Percentiles rank a stretch among this genome's conserved stretches.
phyloP scores from a whole-genome alignment of 495 filamentous ascomycete genomes.

The Penicillium coffeae region DNA sequence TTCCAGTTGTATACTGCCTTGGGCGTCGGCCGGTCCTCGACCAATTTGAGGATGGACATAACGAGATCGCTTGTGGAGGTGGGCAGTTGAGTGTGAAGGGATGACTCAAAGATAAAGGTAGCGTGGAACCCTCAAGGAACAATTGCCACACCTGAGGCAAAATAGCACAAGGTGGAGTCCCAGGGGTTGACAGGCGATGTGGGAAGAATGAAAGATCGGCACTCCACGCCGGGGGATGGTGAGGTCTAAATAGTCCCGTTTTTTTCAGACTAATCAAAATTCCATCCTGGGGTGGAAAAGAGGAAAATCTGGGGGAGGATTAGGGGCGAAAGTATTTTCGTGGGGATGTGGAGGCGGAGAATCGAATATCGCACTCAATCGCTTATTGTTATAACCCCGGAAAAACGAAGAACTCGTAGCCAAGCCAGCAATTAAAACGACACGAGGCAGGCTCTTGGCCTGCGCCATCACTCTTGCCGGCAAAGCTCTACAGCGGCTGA shows the following conservation, averaged over 20 bases:
- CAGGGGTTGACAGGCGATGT: background rate
- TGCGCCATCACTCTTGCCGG: too few species aligned
- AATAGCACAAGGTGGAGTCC: background rate
- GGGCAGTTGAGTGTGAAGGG: slow-evolving; percentile 15
- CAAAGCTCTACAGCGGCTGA: too few species aligned
- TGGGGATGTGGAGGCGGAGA: slow-evolving; percentile 28
- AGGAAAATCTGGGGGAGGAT: slow-evolving; percentile 19
- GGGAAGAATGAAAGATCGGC: slow-evolving; percentile 4
- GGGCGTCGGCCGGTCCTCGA: slow-evolving; percentile 67
- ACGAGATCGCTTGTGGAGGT: too few species aligned
- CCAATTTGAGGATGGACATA: slow-evolving; percentile 59
- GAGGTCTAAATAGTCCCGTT: slow-evolving; percentile 21
- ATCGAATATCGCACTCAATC: slow-evolving; percentile 18
- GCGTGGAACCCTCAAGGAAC: background rate
- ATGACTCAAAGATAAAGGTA: background rate
- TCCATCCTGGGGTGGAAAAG: slow-evolving; percentile 6
- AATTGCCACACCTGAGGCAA: background rate
- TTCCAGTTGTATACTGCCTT: slow-evolving; percentile 74
- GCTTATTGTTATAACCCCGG: slow-evolving; percentile 2
- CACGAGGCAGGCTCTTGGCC: too few species aligned
- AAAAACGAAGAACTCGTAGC: slow-evolving; percentile 14
- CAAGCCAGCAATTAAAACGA: too few species aligned
- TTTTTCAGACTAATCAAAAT: slow-evolving; percentile 13
- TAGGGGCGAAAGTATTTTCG: slow-evolving; percentile 5
- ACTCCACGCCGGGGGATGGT: slow-evolving; percentile 6